These are phyloP conservation scores for Geosmithia flava DNA, from an alignment of 2,329 filamentous ascomycete genomes.

Conservation along the genomic window DNA sequence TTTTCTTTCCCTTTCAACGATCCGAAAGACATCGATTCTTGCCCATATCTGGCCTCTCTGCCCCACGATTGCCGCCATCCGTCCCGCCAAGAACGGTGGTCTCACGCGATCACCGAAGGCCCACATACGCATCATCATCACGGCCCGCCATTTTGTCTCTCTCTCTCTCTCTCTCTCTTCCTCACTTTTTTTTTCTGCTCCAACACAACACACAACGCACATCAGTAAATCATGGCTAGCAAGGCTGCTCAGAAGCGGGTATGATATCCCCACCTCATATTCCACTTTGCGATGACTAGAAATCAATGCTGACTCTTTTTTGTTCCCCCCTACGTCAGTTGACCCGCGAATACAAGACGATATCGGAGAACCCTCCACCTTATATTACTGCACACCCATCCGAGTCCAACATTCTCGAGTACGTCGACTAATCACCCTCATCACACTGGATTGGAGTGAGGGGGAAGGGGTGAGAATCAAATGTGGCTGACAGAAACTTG, in stretches of 20 bases:
- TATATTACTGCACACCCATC: slow-evolving; percentile 85
- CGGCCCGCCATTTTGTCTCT: not conserved
- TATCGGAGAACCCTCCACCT: slow-evolving; percentile 65
- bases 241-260: slow-evolving; percentile 63
- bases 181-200: too few species aligned
- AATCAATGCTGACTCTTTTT: not conserved
- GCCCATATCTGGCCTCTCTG: not conserved
- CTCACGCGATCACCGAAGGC: not conserved
- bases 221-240: slow-evolving; percentile 44
- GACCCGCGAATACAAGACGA: slow-evolving; percentile 50
- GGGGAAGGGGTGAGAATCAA: not conserved
- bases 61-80: not conserved
- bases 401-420: slow-evolving; percentile 86
- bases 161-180: not conserved
- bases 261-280: slow-evolving; percentile 13
- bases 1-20: too few species aligned
- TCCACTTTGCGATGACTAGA: not conserved
- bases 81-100: not conserved
- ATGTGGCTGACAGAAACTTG: not conserved
- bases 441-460: too few species aligned
- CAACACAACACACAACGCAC: not conserved
- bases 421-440: too few species aligned
- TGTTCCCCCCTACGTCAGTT: slow-evolving; percentile 22
- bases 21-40: not conserved
- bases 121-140: not conserved